A percentile compares a stretch with the other conserved stretches of the same genome.
Evolutionary conservation across 2,329 filamentous ascomycete genomes (phyloP).

Genomic region (Phaeosphaeriaceae sp.): DNA sequence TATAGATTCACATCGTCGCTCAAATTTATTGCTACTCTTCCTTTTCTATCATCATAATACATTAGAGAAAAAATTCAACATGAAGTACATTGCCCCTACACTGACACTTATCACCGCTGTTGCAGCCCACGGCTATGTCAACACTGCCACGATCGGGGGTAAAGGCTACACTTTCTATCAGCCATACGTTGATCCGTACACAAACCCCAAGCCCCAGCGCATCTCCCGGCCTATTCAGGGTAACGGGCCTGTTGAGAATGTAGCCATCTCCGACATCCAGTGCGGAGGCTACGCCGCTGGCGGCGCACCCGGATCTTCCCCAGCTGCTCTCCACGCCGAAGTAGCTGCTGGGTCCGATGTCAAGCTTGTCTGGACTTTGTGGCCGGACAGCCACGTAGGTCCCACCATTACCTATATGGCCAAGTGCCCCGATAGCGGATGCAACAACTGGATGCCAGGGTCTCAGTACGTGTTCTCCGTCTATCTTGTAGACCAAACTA

Average conservation of each 20-base stretch:
- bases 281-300: slow-evolving; percentile 62
- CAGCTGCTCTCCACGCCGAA: slow-evolving; percentile 61
- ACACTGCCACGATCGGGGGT: slow-evolving; percentile 42
- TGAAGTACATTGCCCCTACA: slow-evolving; percentile 42
- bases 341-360: slow-evolving; percentile 62
- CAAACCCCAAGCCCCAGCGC: slow-evolving; percentile 50
- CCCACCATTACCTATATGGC: slow-evolving; percentile 67
- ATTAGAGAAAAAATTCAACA: slow-evolving; percentile 19
- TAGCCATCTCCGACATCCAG: slow-evolving; percentile 61
- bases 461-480: slow-evolving; percentile 42
- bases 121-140: slow-evolving; percentile 45
- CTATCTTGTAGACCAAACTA: slow-evolving; percentile 6
- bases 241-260: slow-evolving; percentile 64
- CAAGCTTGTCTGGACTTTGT: slow-evolving; percentile 62
- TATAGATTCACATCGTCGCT: background rate
- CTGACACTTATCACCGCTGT: slow-evolving; percentile 37
- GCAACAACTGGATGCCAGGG: slow-evolving; percentile 58
- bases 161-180: slow-evolving; percentile 44
- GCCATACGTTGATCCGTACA: slow-evolving; percentile 45
- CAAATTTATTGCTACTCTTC: slow-evolving; percentile 4
- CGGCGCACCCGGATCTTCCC: slow-evolving; percentile 57
- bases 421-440: slow-evolving; percentile 60
- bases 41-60: background rate
- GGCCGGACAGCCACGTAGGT: slow-evolving; percentile 58
- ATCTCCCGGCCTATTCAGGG: slow-evolving; percentile 65